Evolutionary conservation across 192 early-diverging fungal genomes (phyloP).

Genomic region (Backusella australiensis): DNA sequence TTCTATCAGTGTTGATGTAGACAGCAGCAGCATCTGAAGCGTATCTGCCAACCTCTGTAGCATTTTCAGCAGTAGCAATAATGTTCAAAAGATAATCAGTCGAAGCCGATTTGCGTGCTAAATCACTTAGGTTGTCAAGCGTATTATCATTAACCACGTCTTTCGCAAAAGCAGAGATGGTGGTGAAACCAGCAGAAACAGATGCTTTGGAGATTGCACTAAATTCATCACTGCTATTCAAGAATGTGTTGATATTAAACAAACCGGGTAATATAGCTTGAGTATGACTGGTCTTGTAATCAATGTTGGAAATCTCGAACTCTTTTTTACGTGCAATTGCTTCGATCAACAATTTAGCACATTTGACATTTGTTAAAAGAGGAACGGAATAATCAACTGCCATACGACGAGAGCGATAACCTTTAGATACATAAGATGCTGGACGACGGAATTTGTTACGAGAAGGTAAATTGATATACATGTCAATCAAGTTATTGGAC

Average conservation of each 20-base stretch:
- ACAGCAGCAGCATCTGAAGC: constrained; percentile 50
- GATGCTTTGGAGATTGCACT: constrained; percentile 67
- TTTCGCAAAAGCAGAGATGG: constrained; percentile 62
- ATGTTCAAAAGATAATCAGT: constrained; percentile 75
- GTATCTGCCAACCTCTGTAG: constrained; percentile 40
- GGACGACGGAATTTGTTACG: constrained; percentile 96
- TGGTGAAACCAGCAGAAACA: constrained; percentile 85
- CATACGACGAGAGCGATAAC: constrained; percentile 95
- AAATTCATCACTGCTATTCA: constrained; percentile 61
- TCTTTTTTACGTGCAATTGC: constrained; percentile 72
- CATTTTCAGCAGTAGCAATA: constrained; percentile 70
- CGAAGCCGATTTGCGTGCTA: constrained; percentile 57
- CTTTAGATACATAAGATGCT: constrained; percentile 90
- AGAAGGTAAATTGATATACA: constrained; percentile 99
- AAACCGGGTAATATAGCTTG: constrained; percentile 84
- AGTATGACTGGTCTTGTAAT: constrained; percentile 89
- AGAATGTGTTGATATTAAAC: constrained; percentile 74
- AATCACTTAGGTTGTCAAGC: constrained; percentile 48
- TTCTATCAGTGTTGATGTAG: constrained; percentile 60
- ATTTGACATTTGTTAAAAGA: constrained; percentile 98
- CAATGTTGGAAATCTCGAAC: constrained; percentile 76
- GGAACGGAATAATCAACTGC: constrained; percentile 97
- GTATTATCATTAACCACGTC: constrained; percentile 36
- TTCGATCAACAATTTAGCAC: constrained; percentile 97
- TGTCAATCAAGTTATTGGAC: constrained; percentile 94